Evolutionary conservation across 2,329 filamentous ascomycete species (phyloP).

Genomic region (Penicillium crustosum): DNA sequence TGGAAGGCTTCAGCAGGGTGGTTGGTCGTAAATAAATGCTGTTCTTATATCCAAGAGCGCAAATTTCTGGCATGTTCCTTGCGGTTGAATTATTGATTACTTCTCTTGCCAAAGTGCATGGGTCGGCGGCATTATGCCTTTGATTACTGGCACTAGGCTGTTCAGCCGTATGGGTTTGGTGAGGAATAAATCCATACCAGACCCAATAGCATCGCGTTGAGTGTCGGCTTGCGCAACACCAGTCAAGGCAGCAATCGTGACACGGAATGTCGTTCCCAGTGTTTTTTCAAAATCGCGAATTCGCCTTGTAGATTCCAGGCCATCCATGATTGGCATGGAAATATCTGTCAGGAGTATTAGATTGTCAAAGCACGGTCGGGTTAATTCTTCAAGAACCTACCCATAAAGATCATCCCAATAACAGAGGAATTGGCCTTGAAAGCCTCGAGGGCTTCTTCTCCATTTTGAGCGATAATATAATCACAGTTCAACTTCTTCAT

Average conservation of each 20-base stretch:
- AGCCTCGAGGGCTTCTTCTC: slow-evolving; percentile 32
- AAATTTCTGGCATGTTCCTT: background rate
- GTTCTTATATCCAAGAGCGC: background rate
- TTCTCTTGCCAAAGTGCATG: slow-evolving; percentile 1
- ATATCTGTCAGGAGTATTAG: slow-evolving; percentile 26
- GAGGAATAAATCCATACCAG: slow-evolving; percentile 34
- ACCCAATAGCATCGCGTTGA: slow-evolving; percentile 29
- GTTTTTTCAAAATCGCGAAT: slow-evolving; percentile 30
- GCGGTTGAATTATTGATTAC: background rate
- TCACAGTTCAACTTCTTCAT: slow-evolving; percentile 31
- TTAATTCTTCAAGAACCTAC: slow-evolving; percentile 3
- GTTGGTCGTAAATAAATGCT: background rate
- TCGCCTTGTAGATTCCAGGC: slow-evolving; percentile 29
- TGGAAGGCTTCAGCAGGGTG: too few relatives aligned
- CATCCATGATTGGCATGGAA: slow-evolving; percentile 41
- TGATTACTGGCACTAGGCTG: slow-evolving; percentile 3
- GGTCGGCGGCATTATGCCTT: background rate
- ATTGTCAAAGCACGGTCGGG: background rate
- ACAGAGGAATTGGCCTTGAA: slow-evolving; percentile 20
- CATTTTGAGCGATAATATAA: slow-evolving; percentile 36
- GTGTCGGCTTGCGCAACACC: slow-evolving; percentile 30
- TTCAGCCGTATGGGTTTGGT: slow-evolving; percentile 29
- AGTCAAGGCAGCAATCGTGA: slow-evolving; percentile 29
- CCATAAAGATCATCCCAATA: slow-evolving; percentile 19
- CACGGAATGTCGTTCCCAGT: background rate